Evolutionary conservation across 2,329 filamentous ascomycete genomes (phyloP), one percentile per base, ranked within the genome.

Genomic region (Lecanicillium sp.): DNA sequence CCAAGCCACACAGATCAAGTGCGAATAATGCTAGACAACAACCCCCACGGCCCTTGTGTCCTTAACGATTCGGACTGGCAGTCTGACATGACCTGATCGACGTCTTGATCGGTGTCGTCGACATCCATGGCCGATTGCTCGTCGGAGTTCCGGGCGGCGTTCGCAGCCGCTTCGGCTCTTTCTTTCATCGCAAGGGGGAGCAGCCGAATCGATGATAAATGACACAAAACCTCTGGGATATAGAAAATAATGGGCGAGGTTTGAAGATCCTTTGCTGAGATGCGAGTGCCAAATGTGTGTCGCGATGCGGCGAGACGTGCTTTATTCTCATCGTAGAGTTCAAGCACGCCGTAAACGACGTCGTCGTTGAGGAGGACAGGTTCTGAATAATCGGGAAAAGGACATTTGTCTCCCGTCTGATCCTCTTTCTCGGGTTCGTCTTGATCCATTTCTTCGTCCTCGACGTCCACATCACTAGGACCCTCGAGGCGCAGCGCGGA

Each of bases 381-480:
- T 18, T 42, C 40, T 17, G 30, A 14, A 30, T 42, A 42, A 7
- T 19, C 18, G 7, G 39, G 39, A 18, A 41, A 41, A 7, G 22
- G 22, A 25, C 6, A 25, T 25, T 25, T 6, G 6, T 25, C 7
- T 6, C 22, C 11, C 20, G n/a, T 19, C 15, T 36, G 20, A 13
- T 15, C 3, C 15, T 4, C 11, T 4, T 6, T 14, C n/a, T 36
- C 33, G 18, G 6, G 11, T 4, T 14, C 7, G 33, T 27, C 33
- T 10, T 19, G 17, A 13, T 30, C 29, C 29, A 30, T 30, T 5
- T 20, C 28, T 11, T 37, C 17, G 7, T 37, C 28, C 3, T 35
- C 13, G 22, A 19, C 14, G 13, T 25, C 31, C 4, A 6, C 22
- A n/a, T 17, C 20, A 11, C 22, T 17, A 17, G 12, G 5, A 6